Percentiles rank a stretch among this genome's conserved stretches.
phyloP scores from a whole-genome alignment of 257 asterid genomes.

The Osmanthus fragrans region DNA sequence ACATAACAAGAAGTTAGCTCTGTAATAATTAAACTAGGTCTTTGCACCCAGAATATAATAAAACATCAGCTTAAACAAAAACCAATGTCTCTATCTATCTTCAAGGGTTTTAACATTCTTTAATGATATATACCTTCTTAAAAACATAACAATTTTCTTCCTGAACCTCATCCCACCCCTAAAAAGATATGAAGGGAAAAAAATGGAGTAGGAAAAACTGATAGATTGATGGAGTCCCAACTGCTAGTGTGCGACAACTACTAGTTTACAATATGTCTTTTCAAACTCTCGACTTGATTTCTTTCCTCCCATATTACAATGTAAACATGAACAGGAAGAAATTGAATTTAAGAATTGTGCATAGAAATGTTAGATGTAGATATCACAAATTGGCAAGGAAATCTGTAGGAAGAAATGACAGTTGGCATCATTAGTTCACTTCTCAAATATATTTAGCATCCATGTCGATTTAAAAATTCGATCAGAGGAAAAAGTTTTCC shows the following conservation, averaged over 20 bases:
- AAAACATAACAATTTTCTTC: neutral
- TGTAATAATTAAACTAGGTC: neutral
- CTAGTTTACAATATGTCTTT: neutral
- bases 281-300: neutral
- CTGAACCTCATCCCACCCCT: neutral
- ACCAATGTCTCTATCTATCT: neutral
- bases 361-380: neutral
- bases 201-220: neutral
- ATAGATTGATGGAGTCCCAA: neutral
- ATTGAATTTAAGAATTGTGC: neutral
- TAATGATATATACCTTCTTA: neutral
- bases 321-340: neutral
- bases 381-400: neutral
- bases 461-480: neutral
- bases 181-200: neutral
- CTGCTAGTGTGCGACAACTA: neutral
- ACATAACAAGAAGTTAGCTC: neutral
- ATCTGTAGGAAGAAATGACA: neutral
- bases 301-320: neutral
- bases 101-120: neutral
- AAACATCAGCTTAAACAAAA: neutral
- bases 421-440: neutral
- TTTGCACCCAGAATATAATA: neutral
- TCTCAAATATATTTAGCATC: neutral
- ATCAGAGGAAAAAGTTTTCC: neutral